Evolutionary conservation across 805 yeast genomes (phyloP).

Genomic region (Metschnikowia amazonensis): DNA sequence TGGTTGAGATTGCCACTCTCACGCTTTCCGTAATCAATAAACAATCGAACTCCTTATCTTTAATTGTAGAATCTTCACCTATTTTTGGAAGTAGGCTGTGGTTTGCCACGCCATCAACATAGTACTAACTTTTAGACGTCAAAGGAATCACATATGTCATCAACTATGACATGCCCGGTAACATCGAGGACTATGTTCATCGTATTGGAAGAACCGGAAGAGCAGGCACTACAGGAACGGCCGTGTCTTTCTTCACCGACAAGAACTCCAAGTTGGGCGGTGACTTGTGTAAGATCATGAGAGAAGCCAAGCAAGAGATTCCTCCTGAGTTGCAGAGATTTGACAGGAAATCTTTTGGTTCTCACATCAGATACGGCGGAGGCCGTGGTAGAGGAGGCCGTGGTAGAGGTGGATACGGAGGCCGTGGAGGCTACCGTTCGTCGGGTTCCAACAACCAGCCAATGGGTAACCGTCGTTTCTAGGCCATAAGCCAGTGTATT

Average conservation of each 20-base stretch:
- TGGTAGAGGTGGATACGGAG: constrained; percentile 45
- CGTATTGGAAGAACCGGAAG: constrained; percentile 99
- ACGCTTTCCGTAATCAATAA: constrained; percentile 22
- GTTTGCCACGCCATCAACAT: background rate
- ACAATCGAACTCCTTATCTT: constrained; percentile 21
- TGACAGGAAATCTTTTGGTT: constrained; percentile 62
- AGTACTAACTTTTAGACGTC: constrained; percentile 66
- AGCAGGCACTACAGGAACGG: constrained; percentile 96
- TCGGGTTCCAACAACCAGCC: constrained; percentile 52
- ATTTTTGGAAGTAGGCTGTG: constrained; percentile 1
- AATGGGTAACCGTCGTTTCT: constrained; percentile 46
- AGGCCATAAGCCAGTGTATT: constrained; percentile 7
- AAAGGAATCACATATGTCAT: constrained; percentile 93
- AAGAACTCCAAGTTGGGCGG: constrained; percentile 86
- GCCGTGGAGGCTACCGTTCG: constrained; percentile 44
- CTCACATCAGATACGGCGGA: constrained; percentile 46
- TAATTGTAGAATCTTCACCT: constrained; percentile 14
- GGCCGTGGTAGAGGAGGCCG: constrained; percentile 24
- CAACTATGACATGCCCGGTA: constrained; percentile 97
- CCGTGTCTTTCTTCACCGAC: constrained; percentile 88
- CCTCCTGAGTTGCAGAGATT: constrained; percentile 75
- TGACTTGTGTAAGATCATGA: constrained; percentile 81
- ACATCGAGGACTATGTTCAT: constrained; percentile 97
- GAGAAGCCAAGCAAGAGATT: constrained; percentile 91
- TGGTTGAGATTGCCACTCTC: background rate